A percentile compares a stretch with the other conserved stretches of the same genome.
phyloP scores from a whole-genome alignment of 1,284 basidiomycete species.

The Fomitopsis pinicola region DNA sequence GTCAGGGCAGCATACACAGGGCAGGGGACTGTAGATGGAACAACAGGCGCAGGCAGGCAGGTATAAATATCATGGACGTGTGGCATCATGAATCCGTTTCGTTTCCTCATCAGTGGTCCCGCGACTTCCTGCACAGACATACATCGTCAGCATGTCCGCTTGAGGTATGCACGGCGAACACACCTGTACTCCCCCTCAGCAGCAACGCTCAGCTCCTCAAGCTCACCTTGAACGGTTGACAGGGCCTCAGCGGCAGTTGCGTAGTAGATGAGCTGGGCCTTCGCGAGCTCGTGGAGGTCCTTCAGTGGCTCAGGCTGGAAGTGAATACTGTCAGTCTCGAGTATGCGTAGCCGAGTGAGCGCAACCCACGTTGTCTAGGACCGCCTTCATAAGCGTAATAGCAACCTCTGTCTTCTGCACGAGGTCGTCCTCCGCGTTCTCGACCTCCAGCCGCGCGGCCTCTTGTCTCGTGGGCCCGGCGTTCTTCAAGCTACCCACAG shows the following conservation, averaged over 20 bases:
- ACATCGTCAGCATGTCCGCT: constrained; percentile 2
- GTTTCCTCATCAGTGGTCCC: constrained; percentile 64
- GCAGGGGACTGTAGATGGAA: neutral
- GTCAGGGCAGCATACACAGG: neutral
- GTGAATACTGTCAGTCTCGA: constrained; percentile 1
- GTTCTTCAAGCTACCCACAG: constrained; percentile 61
- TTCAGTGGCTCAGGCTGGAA: constrained; percentile 89
- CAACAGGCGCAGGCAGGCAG: neutral
- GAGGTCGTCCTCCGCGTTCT: constrained; percentile 94
- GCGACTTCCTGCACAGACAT: constrained; percentile 58
- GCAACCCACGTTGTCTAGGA: constrained; percentile 84
- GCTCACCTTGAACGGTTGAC: constrained; percentile 78
- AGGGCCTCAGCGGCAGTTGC: constrained; percentile 84
- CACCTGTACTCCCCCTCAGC: constrained; percentile 92
- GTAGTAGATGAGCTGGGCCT: constrained; percentile 87
- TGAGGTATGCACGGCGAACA: constrained; percentile 8
- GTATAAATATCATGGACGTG: constrained; percentile 18
- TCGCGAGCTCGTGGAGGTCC: constrained; percentile 88
- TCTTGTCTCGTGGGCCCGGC: constrained; percentile 77
- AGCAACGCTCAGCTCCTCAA: constrained; percentile 85
- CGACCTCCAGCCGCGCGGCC: constrained; percentile 84
- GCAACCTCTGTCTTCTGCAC: constrained; percentile 98
- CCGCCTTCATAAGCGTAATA: constrained; percentile 97
- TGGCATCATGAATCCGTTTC: constrained; percentile 21
- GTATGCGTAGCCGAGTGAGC: neutral